These are phyloP conservation scores for Myxozyma melibiosi DNA, from an alignment of 805 yeast species.

Conservation along the genomic window DNA sequence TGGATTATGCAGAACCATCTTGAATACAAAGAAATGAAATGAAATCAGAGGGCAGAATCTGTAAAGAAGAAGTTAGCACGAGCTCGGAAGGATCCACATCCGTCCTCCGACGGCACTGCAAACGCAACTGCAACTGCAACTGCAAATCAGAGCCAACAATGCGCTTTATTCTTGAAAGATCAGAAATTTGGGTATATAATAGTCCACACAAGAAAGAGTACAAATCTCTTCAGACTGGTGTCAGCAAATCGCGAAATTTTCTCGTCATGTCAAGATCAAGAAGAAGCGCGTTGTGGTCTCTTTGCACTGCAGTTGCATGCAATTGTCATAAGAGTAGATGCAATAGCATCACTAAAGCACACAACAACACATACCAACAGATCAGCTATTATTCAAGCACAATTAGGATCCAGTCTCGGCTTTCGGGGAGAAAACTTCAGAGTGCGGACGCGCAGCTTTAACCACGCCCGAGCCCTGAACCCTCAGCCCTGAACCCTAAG, in stretches of 20 bases:
- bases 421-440: too few species aligned
- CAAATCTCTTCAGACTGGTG: constrained; percentile 35
- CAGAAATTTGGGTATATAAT: constrained; percentile 33
- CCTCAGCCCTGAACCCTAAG: background rate
- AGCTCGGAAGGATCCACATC: background rate
- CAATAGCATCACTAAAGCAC: too few species aligned
- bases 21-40: background rate
- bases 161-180: constrained; percentile 13
- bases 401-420: too few species aligned
- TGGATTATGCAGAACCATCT: constrained; percentile 93
- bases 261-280: constrained; percentile 14
- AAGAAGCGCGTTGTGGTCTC: too few species aligned
- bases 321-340: too few species aligned
- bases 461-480: background rate
- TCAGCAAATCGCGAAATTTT: constrained; percentile 27
- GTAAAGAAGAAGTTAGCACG: background rate
- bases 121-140: background rate
- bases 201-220: constrained; percentile 34
- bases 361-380: too few species aligned
- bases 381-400: too few species aligned
- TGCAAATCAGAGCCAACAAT: background rate
- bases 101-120: too few species aligned
- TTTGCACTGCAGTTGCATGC: too few species aligned
- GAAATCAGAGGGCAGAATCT: background rate
- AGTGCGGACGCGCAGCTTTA: background rate